Conservation (phyloP, 768 basidiomycete species). For the Lactarius quietus region DNA sequence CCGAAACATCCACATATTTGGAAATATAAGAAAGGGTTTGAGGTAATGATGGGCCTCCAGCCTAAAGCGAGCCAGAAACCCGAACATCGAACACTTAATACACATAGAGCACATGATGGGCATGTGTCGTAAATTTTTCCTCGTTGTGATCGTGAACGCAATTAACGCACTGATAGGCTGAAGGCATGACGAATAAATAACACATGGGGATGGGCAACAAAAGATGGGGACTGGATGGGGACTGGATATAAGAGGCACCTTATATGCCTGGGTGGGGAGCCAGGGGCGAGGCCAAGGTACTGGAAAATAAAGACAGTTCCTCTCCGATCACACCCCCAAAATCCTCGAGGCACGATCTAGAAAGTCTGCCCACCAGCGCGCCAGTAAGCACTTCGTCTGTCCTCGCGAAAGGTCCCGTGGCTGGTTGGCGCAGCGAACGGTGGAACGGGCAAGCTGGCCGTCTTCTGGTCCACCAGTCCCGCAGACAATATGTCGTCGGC, state of each 20-base stretch:
- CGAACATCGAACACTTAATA: background rate
- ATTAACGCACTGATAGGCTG: background rate
- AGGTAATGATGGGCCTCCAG: background rate
- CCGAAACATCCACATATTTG: background rate
- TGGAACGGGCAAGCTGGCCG: background rate
- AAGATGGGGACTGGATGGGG: background rate
- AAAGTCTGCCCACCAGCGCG: background rate
- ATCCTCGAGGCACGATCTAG: background rate
- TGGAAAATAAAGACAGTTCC: background rate
- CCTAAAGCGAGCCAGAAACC: background rate
- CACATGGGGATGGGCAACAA: background rate
- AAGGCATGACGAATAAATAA: background rate
- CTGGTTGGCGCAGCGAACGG: conserved; percentile 5
- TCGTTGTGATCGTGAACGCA: background rate
- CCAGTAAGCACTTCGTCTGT: conserved; percentile 3
- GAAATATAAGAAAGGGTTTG: background rate
- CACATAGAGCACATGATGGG: background rate
- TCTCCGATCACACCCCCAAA: conserved; percentile 2
- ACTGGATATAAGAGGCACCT: too few species aligned
- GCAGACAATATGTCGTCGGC: conserved; percentile 39
- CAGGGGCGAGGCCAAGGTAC: background rate
- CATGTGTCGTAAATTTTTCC: background rate
- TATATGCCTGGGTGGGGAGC: too few species aligned
- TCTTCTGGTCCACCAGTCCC: background rate
- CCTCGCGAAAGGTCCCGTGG: conserved; percentile 15